Conservation (phyloP, 345 rosid genomes). For the Gossypium arboreum region DNA sequence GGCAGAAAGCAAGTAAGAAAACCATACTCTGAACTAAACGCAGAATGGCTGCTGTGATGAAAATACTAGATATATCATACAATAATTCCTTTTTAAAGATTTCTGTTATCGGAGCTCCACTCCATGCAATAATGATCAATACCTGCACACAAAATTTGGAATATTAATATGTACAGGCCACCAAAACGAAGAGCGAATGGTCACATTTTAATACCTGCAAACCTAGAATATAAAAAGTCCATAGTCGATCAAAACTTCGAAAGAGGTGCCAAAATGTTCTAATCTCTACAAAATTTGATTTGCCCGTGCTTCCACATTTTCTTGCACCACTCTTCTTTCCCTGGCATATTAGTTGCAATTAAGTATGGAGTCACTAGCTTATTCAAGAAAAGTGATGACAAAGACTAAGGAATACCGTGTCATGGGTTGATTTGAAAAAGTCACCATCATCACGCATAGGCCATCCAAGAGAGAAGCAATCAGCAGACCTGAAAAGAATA, state of each 20-base stretch:
- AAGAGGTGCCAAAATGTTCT: constrained; percentile 95
- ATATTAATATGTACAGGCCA: background rate
- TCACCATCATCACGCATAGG: constrained; percentile 99
- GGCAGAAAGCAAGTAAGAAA: constrained; percentile 7
- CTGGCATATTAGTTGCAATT: constrained; percentile 33
- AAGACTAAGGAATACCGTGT: constrained; percentile 28
- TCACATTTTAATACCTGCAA: constrained; percentile 58
- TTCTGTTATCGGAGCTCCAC: constrained; percentile 48
- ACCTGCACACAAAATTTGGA: constrained; percentile 46
- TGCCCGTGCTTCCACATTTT: constrained; percentile 69
- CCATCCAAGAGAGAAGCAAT: constrained; percentile 99
- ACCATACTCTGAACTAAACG: constrained; percentile 79
- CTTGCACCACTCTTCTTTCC: constrained; percentile 47
- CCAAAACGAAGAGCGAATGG: constrained; percentile 8
- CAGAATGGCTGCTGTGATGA: constrained; percentile 85
- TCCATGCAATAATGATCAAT: constrained; percentile 78
- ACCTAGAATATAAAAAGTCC: constrained; percentile 88
- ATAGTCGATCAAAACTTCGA: constrained; percentile 87
- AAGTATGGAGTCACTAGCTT: constrained; percentile 17
- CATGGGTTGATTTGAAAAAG: constrained; percentile 76
- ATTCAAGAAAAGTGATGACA: constrained; percentile 14
- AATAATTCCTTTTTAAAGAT: constrained; percentile 57
- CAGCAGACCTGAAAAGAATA: constrained; percentile 57
- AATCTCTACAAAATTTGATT: constrained; percentile 87
- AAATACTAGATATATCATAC: constrained; percentile 73